phyloP scores from a whole-genome alignment of 148 eudicot species.

The Chenopodium formosanum region DNA sequence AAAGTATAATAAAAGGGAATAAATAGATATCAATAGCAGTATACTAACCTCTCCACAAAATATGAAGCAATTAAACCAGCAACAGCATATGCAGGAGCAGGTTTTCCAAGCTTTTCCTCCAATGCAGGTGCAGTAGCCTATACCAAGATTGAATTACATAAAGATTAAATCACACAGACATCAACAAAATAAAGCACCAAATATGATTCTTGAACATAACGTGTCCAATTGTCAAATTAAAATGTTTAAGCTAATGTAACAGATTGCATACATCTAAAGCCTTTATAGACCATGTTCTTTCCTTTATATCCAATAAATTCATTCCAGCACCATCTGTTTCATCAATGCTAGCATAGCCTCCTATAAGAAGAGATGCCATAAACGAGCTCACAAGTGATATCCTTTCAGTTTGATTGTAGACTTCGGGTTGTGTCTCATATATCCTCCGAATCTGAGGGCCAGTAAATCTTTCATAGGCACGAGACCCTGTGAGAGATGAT shows the following conservation, averaged over 20 bases:
- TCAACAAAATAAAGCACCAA: neutral
- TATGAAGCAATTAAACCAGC: conserved; percentile 74
- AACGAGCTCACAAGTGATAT: conserved; percentile 92
- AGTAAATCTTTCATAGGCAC: conserved; percentile 73
- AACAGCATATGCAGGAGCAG: conserved; percentile 86
- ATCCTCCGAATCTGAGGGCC: conserved; percentile 84
- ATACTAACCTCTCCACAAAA: conserved; percentile 70
- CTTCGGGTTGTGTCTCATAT: conserved; percentile 67
- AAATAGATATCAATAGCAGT: neutral
- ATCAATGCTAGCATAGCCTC: conserved; percentile 79
- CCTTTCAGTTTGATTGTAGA: conserved; percentile 69
- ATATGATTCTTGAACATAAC: neutral
- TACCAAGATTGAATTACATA: conserved; percentile 2
- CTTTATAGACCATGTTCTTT: conserved; percentile 67
- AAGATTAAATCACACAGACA: conserved; percentile 6
- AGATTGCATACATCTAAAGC: conserved; percentile 61
- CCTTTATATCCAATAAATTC: conserved; percentile 85
- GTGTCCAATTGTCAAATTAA: neutral
- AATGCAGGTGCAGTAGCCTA: conserved; percentile 87
- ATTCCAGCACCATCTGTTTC: conserved; percentile 97
- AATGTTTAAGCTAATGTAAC: conserved; percentile 4
- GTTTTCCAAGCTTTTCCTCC: conserved; percentile 76
- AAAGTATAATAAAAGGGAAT: neutral
- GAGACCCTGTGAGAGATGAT: conserved; percentile 74
- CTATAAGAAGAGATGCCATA: conserved; percentile 75